These are phyloP conservation scores for Hypoxylon sp. DNA, from an alignment of 2,329 filamentous ascomycete species.

Conservation along the genomic window DNA sequence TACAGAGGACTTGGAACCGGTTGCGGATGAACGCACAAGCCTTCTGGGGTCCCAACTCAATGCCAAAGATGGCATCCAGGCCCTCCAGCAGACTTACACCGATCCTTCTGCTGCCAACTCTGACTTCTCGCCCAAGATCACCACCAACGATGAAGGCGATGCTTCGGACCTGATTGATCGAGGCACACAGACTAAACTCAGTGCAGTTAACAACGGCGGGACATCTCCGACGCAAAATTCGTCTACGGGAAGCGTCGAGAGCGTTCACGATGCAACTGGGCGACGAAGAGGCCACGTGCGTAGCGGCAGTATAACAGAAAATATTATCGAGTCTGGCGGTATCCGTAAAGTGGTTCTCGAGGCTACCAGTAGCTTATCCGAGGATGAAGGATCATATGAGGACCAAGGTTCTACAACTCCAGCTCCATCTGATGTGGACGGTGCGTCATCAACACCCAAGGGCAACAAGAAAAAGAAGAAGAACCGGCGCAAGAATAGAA, in stretches of 20 bases:
- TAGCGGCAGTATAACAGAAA: conserved; percentile 81
- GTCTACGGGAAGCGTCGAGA: conserved; percentile 39
- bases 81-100: conserved; percentile 67
- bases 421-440: conserved; percentile 34
- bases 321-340: conserved; percentile 77
- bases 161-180: conserved; percentile 32
- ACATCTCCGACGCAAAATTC: conserved; percentile 35
- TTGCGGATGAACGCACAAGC: conserved; percentile 56
- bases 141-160: conserved; percentile 30
- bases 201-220: conserved; percentile 33
- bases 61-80: conserved; percentile 74
- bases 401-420: conserved; percentile 17
- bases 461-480: conserved; percentile 52
- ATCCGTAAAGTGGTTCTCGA: conserved; percentile 80
- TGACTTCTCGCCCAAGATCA: conserved; percentile 40
- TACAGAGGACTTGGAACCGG: conserved; percentile 39
- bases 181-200: conserved; percentile 35
- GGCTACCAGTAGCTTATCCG: conserved; percentile 68
- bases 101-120: conserved; percentile 46
- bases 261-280: conserved; percentile 27
- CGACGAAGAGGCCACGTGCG: conserved; percentile 62
- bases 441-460: conserved; percentile 25
- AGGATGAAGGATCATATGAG: conserved; percentile 43
- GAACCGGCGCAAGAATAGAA: conserved; percentile 56
- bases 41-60: conserved; percentile 64